A percentile compares a stretch with the other conserved stretches of the same genome.
Evolutionary conservation across 495 filamentous ascomycete species (phyloP).

Genomic region (Sporormia fimetaria): DNA sequence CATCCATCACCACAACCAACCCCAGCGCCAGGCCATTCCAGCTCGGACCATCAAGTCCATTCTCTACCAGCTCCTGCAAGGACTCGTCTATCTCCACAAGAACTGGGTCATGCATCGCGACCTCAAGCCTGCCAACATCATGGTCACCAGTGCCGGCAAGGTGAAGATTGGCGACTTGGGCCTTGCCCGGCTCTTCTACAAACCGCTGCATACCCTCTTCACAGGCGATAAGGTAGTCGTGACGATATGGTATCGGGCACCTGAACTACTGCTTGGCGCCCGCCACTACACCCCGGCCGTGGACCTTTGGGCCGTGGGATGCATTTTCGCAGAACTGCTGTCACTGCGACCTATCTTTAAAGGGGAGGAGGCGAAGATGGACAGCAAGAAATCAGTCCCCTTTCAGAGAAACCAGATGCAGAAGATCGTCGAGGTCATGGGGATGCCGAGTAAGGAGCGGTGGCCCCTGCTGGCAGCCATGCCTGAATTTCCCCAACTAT

Average conservation of each 20-base stretch:
- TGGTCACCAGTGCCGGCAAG: conserved; percentile 81
- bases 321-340: conserved; percentile 92
- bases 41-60: conserved; percentile 81
- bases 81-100: conserved; percentile 83
- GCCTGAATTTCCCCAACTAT: conserved; percentile 69
- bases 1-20: conserved; percentile 93
- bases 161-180: conserved; percentile 93
- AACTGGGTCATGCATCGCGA: conserved; percentile 98
- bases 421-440: conserved; percentile 94
- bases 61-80: conserved; percentile 88
- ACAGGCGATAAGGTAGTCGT: conserved; percentile 96
- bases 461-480: conserved; percentile 75
- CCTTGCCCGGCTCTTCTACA: conserved; percentile 83
- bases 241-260: conserved; percentile 98
- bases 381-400: conserved; percentile 89
- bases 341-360: conserved; percentile 94
- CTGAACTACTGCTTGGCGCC: conserved; percentile 81
- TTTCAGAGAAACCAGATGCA: conserved; percentile 98
- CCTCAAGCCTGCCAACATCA: conserved; percentile 96
- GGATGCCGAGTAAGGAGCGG: conserved; percentile 73
- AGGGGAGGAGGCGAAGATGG: conserved; percentile 98
- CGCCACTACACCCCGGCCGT: conserved; percentile 93
- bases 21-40: conserved; percentile 74
- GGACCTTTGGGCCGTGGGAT: conserved; percentile 95
- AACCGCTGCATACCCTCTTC: conserved; percentile 82